Percentiles rank a stretch among this genome's conserved stretches.
phyloP scores from a whole-genome alignment of 352 stramenopile genomes.

The Thalassiosira livingstoniorum region DNA sequence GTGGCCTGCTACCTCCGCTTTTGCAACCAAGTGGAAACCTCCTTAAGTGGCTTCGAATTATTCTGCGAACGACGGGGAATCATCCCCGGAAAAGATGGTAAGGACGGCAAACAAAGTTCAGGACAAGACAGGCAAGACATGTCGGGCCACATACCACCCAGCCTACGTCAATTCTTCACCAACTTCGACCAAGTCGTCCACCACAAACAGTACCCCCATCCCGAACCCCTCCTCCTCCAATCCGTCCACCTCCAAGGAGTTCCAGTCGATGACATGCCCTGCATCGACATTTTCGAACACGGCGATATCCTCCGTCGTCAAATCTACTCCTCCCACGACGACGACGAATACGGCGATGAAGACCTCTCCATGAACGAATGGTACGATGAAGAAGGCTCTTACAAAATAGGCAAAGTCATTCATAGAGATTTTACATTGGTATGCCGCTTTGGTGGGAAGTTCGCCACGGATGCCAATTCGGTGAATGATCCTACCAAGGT shows the following conservation, averaged over 20 bases:
- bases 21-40: conserved; percentile 72
- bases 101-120: neutral
- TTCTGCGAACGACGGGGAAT: conserved; percentile 87
- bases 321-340: conserved; percentile 61
- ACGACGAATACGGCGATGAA: too few species aligned
- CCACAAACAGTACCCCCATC: conserved; percentile 55
- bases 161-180: conserved; percentile 77
- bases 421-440: conserved; percentile 85
- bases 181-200: conserved; percentile 83
- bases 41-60: conserved; percentile 89
- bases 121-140: conserved; percentile 50
- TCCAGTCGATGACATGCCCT: conserved; percentile 86
- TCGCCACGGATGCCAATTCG: conserved; percentile 65
- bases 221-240: conserved; percentile 72
- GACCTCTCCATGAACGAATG: conserved; percentile 70
- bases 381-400: conserved; percentile 83
- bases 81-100: conserved; percentile 18
- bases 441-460: conserved; percentile 85
- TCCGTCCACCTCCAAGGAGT: conserved; percentile 82
- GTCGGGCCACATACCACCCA: conserved; percentile 75
- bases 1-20: conserved; percentile 94
- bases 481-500: conserved; percentile 82
- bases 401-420: conserved; percentile 74
- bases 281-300: conserved; percentile 85
- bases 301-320: conserved; percentile 54